Base-by-base conservation (phyloP, 306 rosid genomes). In the Bauhinia variegata region DNA sequence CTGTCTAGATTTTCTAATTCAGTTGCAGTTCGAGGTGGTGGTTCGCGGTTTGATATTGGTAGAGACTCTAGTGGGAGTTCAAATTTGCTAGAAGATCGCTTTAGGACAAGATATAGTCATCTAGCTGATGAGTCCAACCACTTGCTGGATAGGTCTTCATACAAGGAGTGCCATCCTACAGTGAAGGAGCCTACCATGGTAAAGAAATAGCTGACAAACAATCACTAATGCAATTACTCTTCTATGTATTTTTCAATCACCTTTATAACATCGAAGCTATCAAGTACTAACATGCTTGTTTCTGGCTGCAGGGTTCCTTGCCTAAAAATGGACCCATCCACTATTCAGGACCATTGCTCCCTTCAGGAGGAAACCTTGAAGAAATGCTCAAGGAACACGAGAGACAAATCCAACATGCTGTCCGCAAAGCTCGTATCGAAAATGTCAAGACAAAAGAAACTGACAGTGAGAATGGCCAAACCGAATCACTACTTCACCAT, bases 321-420 rank as follows among this genome's bases (percentile, higher is more conserved):
- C n/a, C 73, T 28, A 81, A 79, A 75, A 83, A 75, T 81, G 61
- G 66, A 41, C 71, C 81, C 65, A 66, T 81, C 31, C 86, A 88
- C 73, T 85, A 75, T 81, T 88, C 96, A 11, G 96, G 97, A 55
- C 95, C 91, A 7, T 68, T 86, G 78, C 63, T 81, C 63, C 80
- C 89, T 47, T 80, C 76, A 2, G 91, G 79, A 6, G 88, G 88
- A 63, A 79, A 85, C 74, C 71, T 88, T 4, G 96, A 85, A 71
- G 89, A 88, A 66, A 83, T 88, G 89, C 85, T 88, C 11, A 88
- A 83, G 82, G 87, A 88, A 76, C 93, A 88, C 5, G 95, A 91
- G 76, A 85, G 75, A 75, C 86, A 86, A 83, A 85, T 88, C 69
- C 95, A 85, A 68, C 71, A 69, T 16, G 91, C 91, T 8, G 85